Conservation (phyloP, 768 basidiomycete species). For the Kwoniella europaea region DNA sequence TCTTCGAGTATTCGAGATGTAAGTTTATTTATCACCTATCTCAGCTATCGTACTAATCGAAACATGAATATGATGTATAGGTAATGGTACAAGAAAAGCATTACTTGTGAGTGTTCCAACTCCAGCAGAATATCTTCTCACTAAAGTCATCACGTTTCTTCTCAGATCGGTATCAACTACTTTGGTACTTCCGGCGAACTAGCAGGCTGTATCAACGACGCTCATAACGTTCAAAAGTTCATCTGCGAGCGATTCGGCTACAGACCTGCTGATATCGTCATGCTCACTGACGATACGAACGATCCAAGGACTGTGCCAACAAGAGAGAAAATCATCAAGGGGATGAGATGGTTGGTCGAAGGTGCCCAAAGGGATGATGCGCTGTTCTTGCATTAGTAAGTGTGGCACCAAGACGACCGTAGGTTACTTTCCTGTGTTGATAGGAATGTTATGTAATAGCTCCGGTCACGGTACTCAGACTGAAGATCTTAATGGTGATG, state of each 20-base stretch:
- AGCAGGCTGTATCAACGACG: slow-evolving; percentile 90
- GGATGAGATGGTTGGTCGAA: slow-evolving; percentile 90
- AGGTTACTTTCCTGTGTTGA: too few relatives aligned
- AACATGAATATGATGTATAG: slow-evolving; percentile 7
- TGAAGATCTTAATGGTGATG: slow-evolving; percentile 65
- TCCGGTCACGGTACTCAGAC: slow-evolving; percentile 94
- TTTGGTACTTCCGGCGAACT: slow-evolving; percentile 69
- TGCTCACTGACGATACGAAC: slow-evolving; percentile 75
- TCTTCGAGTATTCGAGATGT: slow-evolving; percentile 86
- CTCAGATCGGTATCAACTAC: slow-evolving; percentile 83
- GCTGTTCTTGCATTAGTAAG: slow-evolving; percentile 57
- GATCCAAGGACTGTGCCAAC: slow-evolving; percentile 74
- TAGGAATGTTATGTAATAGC: slow-evolving; percentile 50
- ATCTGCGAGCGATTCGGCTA: slow-evolving; percentile 66
- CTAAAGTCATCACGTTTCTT: not conserved
- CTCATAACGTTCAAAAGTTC: slow-evolving; percentile 75
- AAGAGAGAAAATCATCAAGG: slow-evolving; percentile 76
- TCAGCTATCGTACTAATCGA: not conserved
- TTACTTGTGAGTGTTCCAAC: slow-evolving; percentile 69
- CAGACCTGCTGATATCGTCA: slow-evolving; percentile 78
- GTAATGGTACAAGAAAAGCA: slow-evolving; percentile 80
- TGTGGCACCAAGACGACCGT: not conserved
- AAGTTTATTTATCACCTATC: slow-evolving; percentile 5
- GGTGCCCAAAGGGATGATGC: slow-evolving; percentile 68
- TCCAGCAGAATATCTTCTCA: not conserved